These are phyloP conservation scores for Saturnispora serradocipensis DNA, from an alignment of 805 yeast genomes.

Conservation along the genomic window DNA sequence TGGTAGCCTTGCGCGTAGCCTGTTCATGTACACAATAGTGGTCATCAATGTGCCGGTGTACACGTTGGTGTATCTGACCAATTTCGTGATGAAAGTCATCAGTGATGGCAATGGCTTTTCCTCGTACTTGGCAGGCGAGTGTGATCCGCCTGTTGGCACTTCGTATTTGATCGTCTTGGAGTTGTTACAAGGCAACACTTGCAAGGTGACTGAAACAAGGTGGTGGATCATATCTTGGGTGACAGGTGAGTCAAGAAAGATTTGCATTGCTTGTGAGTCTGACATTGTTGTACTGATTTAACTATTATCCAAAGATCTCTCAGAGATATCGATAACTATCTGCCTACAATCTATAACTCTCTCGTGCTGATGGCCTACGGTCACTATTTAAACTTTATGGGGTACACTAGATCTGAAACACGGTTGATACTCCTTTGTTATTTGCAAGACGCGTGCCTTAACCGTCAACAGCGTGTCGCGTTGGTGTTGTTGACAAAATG, in stretches of 20 bases:
- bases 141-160: conserved; percentile 23
- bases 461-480: conserved; percentile 1
- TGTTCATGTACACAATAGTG: conserved; percentile 58
- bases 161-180: conserved; percentile 28
- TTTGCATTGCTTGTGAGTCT: conserved; percentile 46
- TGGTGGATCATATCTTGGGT: conserved; percentile 68
- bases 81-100: conserved; percentile 61
- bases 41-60: conserved; percentile 72
- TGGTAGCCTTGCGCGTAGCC: conserved; percentile 53
- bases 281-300: conserved; percentile 26
- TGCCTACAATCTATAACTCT: background rate
- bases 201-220: conserved; percentile 55
- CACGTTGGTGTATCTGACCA: conserved; percentile 70
- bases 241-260: conserved; percentile 56
- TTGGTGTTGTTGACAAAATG: background rate
- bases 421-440: conserved; percentile 9
- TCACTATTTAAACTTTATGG: conserved; percentile 2
- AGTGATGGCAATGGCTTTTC: conserved; percentile 52
- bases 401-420: conserved; percentile 1
- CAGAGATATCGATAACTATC: no score
- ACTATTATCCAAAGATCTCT: background rate
- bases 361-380: background rate
- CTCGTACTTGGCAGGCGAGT: conserved; percentile 25
- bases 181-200: conserved; percentile 54
- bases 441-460: background rate